Evolutionary conservation across 345 rosid species (phyloP).

Genomic region (Microthlaspi erraticum): DNA sequence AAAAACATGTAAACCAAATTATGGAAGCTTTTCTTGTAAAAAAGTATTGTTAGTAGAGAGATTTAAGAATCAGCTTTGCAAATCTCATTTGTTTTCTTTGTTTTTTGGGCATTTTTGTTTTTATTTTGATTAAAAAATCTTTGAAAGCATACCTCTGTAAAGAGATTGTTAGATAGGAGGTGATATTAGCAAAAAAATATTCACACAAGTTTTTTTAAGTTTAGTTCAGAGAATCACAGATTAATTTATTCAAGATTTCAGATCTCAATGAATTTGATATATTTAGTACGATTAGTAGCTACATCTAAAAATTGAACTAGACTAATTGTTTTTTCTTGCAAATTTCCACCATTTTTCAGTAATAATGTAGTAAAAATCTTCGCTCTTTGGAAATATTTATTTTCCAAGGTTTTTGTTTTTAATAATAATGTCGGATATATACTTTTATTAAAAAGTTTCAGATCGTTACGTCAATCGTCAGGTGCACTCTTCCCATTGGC

Average conservation of each 20-base stretch:
- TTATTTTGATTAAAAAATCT: background rate
- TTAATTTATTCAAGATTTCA: too few relatives aligned
- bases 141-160: constrained; percentile 3
- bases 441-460: background rate
- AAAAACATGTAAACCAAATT: constrained; percentile 23
- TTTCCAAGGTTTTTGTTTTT: too few relatives aligned
- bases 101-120: background rate
- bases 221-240: too few relatives aligned
- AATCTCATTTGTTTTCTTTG: background rate
- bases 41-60: constrained; percentile 31
- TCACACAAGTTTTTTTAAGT: too few relatives aligned
- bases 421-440: too few relatives aligned
- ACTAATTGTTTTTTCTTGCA: too few relatives aligned
- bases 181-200: background rate
- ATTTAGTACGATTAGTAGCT: too few relatives aligned
- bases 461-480: background rate
- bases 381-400: too few relatives aligned
- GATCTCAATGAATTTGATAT: too few relatives aligned
- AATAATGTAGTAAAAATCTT: too few relatives aligned
- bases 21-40: constrained; percentile 33
- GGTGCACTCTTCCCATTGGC: background rate
- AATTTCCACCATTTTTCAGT: too few relatives aligned
- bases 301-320: too few relatives aligned
- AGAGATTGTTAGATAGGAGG: constrained; percentile 12
- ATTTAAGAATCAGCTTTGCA: constrained; percentile 35